Evolutionary conservation across 2,329 filamentous ascomycete species (phyloP), one percentile per base, ranked within the genome.

Genomic region (Apiospora arundinis): DNA sequence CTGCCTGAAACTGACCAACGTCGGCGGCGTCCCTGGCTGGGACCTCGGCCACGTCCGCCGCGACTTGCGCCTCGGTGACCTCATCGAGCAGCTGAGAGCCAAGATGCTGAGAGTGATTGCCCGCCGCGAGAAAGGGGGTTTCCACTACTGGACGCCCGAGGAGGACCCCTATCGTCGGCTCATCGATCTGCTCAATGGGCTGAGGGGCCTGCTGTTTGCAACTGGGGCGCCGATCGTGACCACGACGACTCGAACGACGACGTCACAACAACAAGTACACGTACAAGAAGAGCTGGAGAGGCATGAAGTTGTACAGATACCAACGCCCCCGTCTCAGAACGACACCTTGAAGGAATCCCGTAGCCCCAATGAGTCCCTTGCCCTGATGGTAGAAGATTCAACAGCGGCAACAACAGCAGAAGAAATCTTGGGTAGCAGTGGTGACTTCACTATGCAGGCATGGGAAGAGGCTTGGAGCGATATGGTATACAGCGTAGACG

Each of bases 11-110:
- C 80, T 88, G n/a, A 80, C 85, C 71, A 83, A 82, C 14, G 77
- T 87, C 16, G 80, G 81, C 49, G 73, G 83, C 0, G 42, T 46
- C n/a, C 84, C 85, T 0, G 85, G 85, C 0, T 88, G 86, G 86
- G 82, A 87, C 68, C 76, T 82, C 4, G 75, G 74, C 1, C 74
- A 78, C 1, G 81, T 83, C 28, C 78, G 81, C 6, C 73, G 76
- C 28, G 81, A 85, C 72, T 77, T 87, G 16, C 75, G 73, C 28
- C 76, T 83, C 68, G 78, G 78, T 5, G 70, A 74, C 16, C 73
- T 78, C n/a, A 70, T 83, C 23, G 75, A 79, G 21, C 72, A 70
- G 28, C 78, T 82, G 73, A 76, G 81, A 14, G 23, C 68, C 14
- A 79, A 82, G 56, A 76, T 83, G 74, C 40, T n/a, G 14, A n/a